Conservation (phyloP, 768 basidiomycete genomes). For the Phylloporus sp. region DNA sequence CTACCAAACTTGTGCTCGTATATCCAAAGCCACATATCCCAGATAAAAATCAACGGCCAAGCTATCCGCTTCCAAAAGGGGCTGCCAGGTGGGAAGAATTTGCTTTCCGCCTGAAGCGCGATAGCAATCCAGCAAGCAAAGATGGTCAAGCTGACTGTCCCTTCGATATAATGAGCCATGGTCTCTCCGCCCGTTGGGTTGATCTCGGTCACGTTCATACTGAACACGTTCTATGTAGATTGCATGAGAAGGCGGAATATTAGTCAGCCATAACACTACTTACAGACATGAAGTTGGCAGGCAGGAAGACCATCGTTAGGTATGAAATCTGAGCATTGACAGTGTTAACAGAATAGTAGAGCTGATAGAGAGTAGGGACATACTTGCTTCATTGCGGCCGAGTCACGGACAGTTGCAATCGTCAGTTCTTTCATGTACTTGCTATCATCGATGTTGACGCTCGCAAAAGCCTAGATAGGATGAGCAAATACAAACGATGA, state of each 20-base stretch:
- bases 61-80: conserved; percentile 14
- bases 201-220: conserved; percentile 53
- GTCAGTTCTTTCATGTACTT: conserved; percentile 50
- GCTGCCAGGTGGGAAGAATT: conserved; percentile 15
- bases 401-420: conserved; percentile 39
- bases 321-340: conserved; percentile 36
- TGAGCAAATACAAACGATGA: background rate
- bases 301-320: conserved; percentile 60
- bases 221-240: conserved; percentile 42
- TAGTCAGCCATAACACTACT: background rate
- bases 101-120: conserved; percentile 41
- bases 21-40: background rate
- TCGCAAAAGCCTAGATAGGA: conserved; percentile 48
- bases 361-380: conserved; percentile 23
- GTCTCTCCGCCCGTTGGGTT: conserved; percentile 26
- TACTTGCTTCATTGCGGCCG: conserved; percentile 38
- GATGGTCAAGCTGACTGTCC: conserved; percentile 45
- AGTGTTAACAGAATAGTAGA: background rate
- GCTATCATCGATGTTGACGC: conserved; percentile 56
- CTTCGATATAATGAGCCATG: conserved; percentile 37
- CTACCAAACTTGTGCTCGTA: background rate
- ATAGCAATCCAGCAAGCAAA: conserved; percentile 53
- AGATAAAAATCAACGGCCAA: conserved; percentile 20
- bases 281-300: conserved; percentile 44
- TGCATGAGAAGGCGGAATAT: background rate